Evolutionary conservation across 2,329 filamentous ascomycete genomes (phyloP).

Genomic region (Epichloe gansuensis): DNA sequence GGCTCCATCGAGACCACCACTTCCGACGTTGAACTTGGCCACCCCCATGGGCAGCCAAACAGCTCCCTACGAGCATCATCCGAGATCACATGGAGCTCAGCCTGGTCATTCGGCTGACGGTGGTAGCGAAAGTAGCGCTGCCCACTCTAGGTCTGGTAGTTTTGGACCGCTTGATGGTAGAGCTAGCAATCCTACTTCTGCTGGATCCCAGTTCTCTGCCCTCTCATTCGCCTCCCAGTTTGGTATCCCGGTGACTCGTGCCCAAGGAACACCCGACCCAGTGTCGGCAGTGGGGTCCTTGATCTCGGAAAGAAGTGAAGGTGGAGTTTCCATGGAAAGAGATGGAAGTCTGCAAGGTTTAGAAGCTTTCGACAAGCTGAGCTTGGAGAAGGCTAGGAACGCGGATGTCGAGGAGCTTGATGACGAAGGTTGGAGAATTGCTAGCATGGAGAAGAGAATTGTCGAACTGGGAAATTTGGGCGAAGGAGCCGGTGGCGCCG

Average conservation of each 20-base stretch:
- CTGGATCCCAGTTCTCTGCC: constrained; percentile 76
- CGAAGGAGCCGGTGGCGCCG: constrained; percentile 90
- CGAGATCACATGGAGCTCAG: constrained; percentile 37
- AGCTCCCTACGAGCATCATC: constrained; percentile 55
- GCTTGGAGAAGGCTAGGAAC: constrained; percentile 67
- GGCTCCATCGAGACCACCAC: constrained; percentile 35
- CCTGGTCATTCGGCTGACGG: constrained; percentile 58
- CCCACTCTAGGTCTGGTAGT: constrained; percentile 72
- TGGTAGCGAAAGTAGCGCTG: constrained; percentile 67
- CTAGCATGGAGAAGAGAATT: constrained; percentile 79
- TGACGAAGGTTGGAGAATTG: constrained; percentile 89
- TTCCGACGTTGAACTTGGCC: constrained; percentile 72
- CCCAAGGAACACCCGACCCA: constrained; percentile 66
- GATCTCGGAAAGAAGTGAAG: constrained; percentile 70
- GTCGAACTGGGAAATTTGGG: constrained; percentile 80
- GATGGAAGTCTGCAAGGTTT: constrained; percentile 70
- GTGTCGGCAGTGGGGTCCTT: constrained; percentile 78
- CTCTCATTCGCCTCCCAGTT: constrained; percentile 68
- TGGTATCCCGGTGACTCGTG: constrained; percentile 52
- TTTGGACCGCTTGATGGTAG: constrained; percentile 67
- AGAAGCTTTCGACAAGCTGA: constrained; percentile 68
- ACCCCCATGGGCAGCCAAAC: constrained; percentile 77
- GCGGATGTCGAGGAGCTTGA: constrained; percentile 91
- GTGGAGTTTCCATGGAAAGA: constrained; percentile 65
- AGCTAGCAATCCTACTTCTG: constrained; percentile 70